A percentile compares a stretch with the other conserved stretches of the same genome.
Evolutionary conservation across 257 asterid genomes (phyloP).

Genomic region (Sherardia arvensis): DNA sequence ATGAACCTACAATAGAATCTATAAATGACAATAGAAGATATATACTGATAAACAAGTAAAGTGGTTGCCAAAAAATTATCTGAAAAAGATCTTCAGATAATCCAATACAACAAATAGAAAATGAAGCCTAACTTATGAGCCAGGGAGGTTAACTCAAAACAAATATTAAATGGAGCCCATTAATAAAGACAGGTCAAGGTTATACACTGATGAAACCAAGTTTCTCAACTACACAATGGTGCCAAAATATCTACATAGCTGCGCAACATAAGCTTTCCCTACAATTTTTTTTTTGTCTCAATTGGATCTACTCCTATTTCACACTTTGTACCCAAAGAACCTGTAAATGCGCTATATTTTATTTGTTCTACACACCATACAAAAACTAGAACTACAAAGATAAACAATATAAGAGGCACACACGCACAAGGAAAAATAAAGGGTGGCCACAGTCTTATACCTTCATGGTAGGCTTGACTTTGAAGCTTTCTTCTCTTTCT

Average conservation of each 20-base stretch:
- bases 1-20: conserved; percentile 52
- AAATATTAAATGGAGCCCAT: background rate
- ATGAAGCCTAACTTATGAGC: background rate
- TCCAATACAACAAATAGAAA: background rate
- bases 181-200: background rate
- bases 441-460: conserved; percentile 17
- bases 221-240: background rate
- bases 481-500: conserved; percentile 77
- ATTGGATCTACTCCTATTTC: background rate
- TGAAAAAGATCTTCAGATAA: background rate
- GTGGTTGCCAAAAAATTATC: background rate
- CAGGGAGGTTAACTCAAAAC: background rate
- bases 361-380: background rate
- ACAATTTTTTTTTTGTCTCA: background rate
- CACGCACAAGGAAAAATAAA: background rate
- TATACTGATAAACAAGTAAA: background rate
- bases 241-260: background rate
- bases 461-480: conserved; percentile 72
- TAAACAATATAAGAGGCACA: background rate
- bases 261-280: background rate
- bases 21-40: background rate
- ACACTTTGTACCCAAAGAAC: background rate
- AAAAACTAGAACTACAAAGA: background rate
- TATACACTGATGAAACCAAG: background rate
- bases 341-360: background rate